phyloP scores from a whole-genome alignment of 257 asterid species.

The Oldenlandia corymbosa region DNA sequence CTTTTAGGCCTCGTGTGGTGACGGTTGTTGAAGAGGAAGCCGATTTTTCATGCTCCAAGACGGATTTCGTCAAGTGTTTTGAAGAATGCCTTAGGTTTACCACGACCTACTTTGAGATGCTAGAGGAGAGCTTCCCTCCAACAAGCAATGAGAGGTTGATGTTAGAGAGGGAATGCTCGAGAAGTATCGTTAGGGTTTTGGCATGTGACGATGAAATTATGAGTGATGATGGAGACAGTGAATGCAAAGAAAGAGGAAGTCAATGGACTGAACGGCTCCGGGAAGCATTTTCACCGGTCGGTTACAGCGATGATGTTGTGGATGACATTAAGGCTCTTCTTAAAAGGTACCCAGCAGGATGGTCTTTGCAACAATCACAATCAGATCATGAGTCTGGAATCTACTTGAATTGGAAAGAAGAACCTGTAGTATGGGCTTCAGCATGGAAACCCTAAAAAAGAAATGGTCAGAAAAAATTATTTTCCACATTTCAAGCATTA shows the following conservation, averaged over 20 bases:
- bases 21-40: slow-evolving; percentile 83
- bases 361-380: slow-evolving; percentile 45
- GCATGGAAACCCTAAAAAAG: slow-evolving; percentile 66
- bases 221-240: slow-evolving; percentile 24
- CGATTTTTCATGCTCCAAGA: slow-evolving; percentile 42
- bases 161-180: slow-evolving; percentile 73
- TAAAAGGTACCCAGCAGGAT: slow-evolving; percentile 62
- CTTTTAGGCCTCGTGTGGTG: slow-evolving; percentile 53
- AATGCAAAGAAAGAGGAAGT: slow-evolving; percentile 61
- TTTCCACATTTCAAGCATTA: not conserved
- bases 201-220: slow-evolving; percentile 48
- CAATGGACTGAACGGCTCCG: slow-evolving; percentile 67
- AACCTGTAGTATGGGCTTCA: slow-evolving; percentile 81
- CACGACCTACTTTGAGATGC: slow-evolving; percentile 61
- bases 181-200: slow-evolving; percentile 71
- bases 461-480: slow-evolving; percentile 1
- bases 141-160: slow-evolving; percentile 75
- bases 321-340: slow-evolving; percentile 75
- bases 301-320: slow-evolving; percentile 62
- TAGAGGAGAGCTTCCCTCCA: slow-evolving; percentile 58
- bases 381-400: slow-evolving; percentile 40
- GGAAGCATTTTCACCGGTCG: slow-evolving; percentile 26
- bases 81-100: slow-evolving; percentile 80
- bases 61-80: slow-evolving; percentile 51
- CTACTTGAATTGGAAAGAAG: slow-evolving; percentile 78